These are phyloP conservation scores for Trichoderma atrobrunneum DNA, from an alignment of 2,329 filamentous ascomycete genomes.

Conservation along the genomic window DNA sequence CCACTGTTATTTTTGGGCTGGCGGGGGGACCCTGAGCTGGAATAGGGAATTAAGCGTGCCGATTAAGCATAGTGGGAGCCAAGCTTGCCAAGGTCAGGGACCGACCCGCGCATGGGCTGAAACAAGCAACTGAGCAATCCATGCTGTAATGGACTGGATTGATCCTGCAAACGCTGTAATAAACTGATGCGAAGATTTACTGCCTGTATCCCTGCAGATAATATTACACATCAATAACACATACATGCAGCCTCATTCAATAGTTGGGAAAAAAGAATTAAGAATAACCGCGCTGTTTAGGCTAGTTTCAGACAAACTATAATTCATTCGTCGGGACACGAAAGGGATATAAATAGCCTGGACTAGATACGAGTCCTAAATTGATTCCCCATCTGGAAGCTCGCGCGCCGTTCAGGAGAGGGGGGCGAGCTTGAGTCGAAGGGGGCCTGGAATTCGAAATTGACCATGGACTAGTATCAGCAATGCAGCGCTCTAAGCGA, in stretches of 20 bases:
- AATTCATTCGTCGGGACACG: background rate
- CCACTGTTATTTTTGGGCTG: background rate
- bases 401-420: background rate
- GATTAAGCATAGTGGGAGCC: slow-evolving; percentile 8
- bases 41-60: background rate
- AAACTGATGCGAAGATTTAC: background rate
- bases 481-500: background rate
- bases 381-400: slow-evolving; percentile 6
- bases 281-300: background rate
- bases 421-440: background rate
- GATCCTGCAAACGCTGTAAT: too few relatives aligned
- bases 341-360: background rate
- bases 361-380: background rate
- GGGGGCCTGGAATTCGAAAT: background rate
- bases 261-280: background rate
- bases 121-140: background rate
- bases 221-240: background rate
- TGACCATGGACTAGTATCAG: background rate
- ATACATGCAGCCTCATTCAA: background rate
- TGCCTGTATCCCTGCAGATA: background rate
- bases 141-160: background rate
- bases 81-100: background rate
- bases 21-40: background rate
- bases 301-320: background rate
- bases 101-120: background rate